Base-by-base conservation (phyloP, 345 rosid species). In the Passiflora organensis region DNA sequence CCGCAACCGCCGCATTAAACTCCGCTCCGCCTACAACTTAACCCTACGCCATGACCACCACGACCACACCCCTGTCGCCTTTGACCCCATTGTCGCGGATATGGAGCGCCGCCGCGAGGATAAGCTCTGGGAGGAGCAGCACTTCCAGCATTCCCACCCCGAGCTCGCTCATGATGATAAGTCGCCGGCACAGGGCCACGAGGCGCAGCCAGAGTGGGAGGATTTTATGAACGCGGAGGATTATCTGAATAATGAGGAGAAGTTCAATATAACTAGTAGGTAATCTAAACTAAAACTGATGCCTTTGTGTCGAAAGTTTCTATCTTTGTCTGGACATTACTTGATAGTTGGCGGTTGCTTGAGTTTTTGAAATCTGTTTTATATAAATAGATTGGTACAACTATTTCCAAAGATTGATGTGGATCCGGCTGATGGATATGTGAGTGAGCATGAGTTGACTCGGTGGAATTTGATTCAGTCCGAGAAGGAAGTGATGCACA, bases 171-270 rank as follows among this genome's bases (percentile, higher is more conserved):
- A 56, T 15, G 18, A 43, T 8, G 73, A 56, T 15, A n/a, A 43
- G 62, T 45, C 24, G 41, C 32, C 41, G 56, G 17, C 68, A 67
- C 5, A 23, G 36, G 93, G 63, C 17, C 86, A 78, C 32, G 88
- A 85, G 70, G 50, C 84, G 0, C 96, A 89, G 69, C 96, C 97
- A 36, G 99, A 89, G 80, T 85, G 93, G 97, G 97, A 80, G 54
- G 95, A 86, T 58, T 89, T 86, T 74, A 76, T 85, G 78, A 80
- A 94, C 56, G 96, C 95, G 5, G 97, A 94, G 74, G 96, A 94
- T 72, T 89, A 82, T 65, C 74, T 94, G 76, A 94, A 94, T 25
- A 80, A 89, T 39, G 88, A 87, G 63, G 80, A 89, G 39, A 89
- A 74, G 67, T 89, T 89, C 76, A 94, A 89, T 69, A 73, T 94